phyloP scores from a whole-genome alignment of 768 basidiomycete genomes.

The Stropharia rugosoannulata region DNA sequence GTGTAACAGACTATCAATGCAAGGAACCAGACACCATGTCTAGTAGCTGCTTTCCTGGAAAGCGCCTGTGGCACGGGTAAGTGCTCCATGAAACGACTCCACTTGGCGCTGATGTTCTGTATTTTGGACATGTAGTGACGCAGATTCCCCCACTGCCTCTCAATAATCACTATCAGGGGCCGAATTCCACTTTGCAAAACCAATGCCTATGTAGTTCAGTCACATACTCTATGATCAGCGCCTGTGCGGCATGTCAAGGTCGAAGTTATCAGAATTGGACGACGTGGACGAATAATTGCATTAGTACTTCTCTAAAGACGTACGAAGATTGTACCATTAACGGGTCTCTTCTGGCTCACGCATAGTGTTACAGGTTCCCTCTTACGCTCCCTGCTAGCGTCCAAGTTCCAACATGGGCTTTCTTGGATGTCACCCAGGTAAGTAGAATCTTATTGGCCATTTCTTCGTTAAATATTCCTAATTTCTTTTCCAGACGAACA shows the following conservation, averaged over 20 bases:
- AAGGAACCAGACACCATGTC: slow-evolving; percentile 45
- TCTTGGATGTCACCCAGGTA: slow-evolving; percentile 46
- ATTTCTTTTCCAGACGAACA: slow-evolving; percentile 24
- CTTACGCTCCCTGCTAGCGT: slow-evolving; percentile 38
- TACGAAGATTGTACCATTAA: slow-evolving; percentile 15
- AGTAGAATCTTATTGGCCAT: not conserved
- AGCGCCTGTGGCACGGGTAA: slow-evolving; percentile 33
- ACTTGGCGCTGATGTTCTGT: not conserved
- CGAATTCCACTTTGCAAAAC: slow-evolving; percentile 30
- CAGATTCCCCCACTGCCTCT: slow-evolving; percentile 36
- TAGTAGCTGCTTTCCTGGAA: slow-evolving; percentile 48
- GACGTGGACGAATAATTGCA: slow-evolving; percentile 37
- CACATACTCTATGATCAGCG: slow-evolving; percentile 55
- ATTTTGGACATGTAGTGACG: slow-evolving; percentile 29
- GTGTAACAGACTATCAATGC: slow-evolving; percentile 38
- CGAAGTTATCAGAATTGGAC: slow-evolving; percentile 37
- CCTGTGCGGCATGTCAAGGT: slow-evolving; percentile 60
- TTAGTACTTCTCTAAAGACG: slow-evolving; percentile 29
- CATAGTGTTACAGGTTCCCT: slow-evolving; percentile 39
- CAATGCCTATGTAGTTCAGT: slow-evolving; percentile 57
- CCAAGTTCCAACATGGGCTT: slow-evolving; percentile 57
- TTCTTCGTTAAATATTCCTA: slow-evolving; percentile 6
- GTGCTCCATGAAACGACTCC: not conserved
- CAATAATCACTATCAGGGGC: slow-evolving; percentile 41
- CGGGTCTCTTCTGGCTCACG: not conserved